Evolutionary conservation across 2,329 filamentous ascomycete genomes (phyloP).

Genomic region (Dactylellina cionopaga): DNA sequence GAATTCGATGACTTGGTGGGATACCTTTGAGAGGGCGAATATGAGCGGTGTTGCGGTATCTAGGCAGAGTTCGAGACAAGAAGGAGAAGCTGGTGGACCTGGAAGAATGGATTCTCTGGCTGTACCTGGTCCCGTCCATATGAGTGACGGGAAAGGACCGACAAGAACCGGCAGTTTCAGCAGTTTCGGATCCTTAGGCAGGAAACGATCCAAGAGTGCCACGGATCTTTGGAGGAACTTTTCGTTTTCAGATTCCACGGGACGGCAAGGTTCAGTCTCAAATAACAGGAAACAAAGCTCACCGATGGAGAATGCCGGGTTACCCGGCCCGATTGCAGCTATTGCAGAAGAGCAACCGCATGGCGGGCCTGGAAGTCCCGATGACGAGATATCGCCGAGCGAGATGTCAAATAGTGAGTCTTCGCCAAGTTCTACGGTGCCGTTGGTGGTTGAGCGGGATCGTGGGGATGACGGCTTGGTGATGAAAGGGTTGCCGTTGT

Average conservation of each 20-base stretch:
- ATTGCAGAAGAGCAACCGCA: conserved; percentile 37
- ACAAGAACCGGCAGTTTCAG: conserved; percentile 38
- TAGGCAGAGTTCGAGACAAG: conserved; percentile 24
- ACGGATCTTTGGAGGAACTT: conserved; percentile 40
- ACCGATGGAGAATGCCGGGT: background rate
- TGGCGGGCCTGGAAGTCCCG: background rate
- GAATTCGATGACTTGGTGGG: conserved; percentile 52
- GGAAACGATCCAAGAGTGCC: conserved; percentile 27
- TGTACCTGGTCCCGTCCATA: background rate
- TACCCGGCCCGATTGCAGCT: conserved; percentile 20
- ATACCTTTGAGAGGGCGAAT: conserved; percentile 45
- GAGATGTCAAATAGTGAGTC: background rate
- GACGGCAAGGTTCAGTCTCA: conserved; percentile 20
- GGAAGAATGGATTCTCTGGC: conserved; percentile 9
- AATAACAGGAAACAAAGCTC: conserved; percentile 25
- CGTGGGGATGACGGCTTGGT: conserved; percentile 2
- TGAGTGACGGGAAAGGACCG: conserved; percentile 6
- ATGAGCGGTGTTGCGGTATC: conserved; percentile 20
- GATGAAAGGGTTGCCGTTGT: conserved; percentile 41
- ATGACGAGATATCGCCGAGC: background rate
- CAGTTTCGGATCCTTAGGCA: conserved; percentile 28
- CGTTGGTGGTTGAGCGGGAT: background rate
- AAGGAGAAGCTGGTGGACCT: background rate
- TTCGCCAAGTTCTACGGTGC: background rate
- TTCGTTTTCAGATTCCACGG: conserved; percentile 25